These are phyloP conservation scores for Drosera spatulata DNA, from an alignment of 179 eudicot species.

Conservation along the genomic window DNA sequence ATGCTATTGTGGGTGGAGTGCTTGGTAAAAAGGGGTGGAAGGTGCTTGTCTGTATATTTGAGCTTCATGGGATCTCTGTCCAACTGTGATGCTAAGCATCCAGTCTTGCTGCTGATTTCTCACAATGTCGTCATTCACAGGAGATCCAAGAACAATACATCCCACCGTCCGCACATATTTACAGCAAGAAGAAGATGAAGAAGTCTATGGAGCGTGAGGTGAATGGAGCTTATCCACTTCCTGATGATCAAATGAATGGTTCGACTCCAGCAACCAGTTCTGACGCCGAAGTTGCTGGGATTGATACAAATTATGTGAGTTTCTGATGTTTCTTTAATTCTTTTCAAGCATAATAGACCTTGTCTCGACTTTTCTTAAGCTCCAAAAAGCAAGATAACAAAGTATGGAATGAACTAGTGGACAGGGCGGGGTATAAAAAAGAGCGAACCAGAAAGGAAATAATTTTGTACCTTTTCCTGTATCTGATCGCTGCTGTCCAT, in stretches of 20 bases:
- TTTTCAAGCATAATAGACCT: too few relatives aligned
- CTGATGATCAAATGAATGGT: conserved; percentile 22
- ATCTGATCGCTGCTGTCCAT: too few relatives aligned
- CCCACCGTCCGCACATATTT: conserved; percentile 83
- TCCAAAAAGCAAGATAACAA: too few relatives aligned
- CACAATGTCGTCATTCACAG: conserved; percentile 23
- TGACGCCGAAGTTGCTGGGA: conserved; percentile 6
- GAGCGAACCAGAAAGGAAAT: too few relatives aligned
- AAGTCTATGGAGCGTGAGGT: conserved; percentile 8
- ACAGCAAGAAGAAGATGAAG: conserved; percentile 45
- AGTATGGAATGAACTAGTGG: too few relatives aligned
- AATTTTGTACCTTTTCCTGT: too few relatives aligned
- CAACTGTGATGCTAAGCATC: not conserved
- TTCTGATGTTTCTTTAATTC: conserved; percentile 1
- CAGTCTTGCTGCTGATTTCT: not conserved
- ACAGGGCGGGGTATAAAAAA: too few relatives aligned
- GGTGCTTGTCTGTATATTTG: conserved; percentile 22
- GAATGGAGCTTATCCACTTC: conserved; percentile 26
- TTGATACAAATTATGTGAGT: conserved; percentile 15
- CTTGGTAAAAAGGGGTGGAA: conserved; percentile 91
- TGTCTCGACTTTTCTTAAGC: too few relatives aligned
- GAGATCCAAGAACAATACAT: conserved; percentile 76
- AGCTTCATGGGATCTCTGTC: not conserved
- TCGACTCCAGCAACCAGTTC: conserved; percentile 17
- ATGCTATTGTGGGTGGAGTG: conserved; percentile 83